Conservation (phyloP, 2,329 filamentous ascomycete species). For the Pseudocercospora fijiensis region DNA sequence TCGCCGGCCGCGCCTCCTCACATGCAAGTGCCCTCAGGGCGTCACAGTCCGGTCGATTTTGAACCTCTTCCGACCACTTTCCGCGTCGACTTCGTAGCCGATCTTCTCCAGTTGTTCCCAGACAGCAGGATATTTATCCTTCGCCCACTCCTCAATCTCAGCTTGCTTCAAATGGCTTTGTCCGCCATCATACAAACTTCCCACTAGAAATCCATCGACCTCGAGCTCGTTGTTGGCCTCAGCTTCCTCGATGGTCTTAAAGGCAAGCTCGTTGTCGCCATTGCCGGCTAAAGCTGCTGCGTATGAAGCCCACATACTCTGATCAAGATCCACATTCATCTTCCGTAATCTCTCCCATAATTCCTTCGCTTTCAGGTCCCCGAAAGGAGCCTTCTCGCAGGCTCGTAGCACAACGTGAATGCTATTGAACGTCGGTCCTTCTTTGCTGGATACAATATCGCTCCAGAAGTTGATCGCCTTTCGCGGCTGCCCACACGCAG, state of each 20-base stretch:
- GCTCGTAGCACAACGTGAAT: slow-evolving; percentile 78
- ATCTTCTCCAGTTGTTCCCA: slow-evolving; percentile 67
- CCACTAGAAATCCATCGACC: slow-evolving; percentile 74
- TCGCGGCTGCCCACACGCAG: slow-evolving; percentile 63
- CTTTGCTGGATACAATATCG: slow-evolving; percentile 76
- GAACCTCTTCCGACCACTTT: slow-evolving; percentile 24
- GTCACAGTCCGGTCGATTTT: slow-evolving; percentile 31
- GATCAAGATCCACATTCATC: slow-evolving; percentile 77
- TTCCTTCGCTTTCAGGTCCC: slow-evolving; percentile 49
- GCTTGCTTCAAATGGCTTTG: slow-evolving; percentile 59
- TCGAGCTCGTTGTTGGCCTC: slow-evolving; percentile 63
- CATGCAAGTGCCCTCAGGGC: slow-evolving; percentile 19
- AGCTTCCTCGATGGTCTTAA: slow-evolving; percentile 65
- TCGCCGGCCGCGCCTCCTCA: not conserved
- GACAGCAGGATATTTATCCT: slow-evolving; percentile 62
- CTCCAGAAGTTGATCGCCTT: slow-evolving; percentile 78
- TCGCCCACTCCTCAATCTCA: slow-evolving; percentile 72
- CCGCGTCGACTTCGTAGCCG: slow-evolving; percentile 37
- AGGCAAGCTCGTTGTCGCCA: slow-evolving; percentile 66
- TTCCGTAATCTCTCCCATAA: slow-evolving; percentile 70
- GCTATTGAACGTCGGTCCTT: slow-evolving; percentile 80
- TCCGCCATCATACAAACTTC: slow-evolving; percentile 73
- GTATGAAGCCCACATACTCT: slow-evolving; percentile 72
- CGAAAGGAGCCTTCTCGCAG: slow-evolving; percentile 62
- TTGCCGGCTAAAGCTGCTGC: slow-evolving; percentile 73